These are phyloP conservation scores for Syzygium malaccense DNA, from an alignment of 441 rosid genomes.

Conservation along the genomic window DNA sequence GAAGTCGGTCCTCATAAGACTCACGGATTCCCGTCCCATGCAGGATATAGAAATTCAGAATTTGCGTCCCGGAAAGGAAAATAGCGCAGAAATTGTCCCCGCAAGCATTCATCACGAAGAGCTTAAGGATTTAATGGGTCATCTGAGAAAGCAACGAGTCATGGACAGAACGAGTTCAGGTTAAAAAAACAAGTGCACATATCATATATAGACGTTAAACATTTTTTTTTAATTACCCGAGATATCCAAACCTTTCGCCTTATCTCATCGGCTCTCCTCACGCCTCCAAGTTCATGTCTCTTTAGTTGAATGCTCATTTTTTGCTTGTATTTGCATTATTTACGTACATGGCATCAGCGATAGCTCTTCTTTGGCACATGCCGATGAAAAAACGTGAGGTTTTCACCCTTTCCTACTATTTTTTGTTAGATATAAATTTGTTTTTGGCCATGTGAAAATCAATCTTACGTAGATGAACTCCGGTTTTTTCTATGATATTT, in stretches of 20 bases:
- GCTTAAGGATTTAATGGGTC: neutral
- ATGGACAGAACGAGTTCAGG: neutral
- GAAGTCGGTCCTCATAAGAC: neutral
- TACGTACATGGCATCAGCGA: neutral
- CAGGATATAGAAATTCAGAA: slow-evolving; percentile 13
- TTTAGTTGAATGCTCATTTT: neutral
- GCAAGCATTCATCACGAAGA: neutral
- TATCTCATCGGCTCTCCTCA: neutral
- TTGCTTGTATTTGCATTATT: neutral
- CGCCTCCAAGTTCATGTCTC: neutral
- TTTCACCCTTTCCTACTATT: neutral
- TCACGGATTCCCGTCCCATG: neutral
- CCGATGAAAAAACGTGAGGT: neutral
- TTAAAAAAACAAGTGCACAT: neutral
- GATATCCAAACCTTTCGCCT: neutral
- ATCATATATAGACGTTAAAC: neutral
- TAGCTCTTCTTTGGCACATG: neutral
- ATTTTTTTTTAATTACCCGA: neutral
- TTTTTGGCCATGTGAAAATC: neutral
- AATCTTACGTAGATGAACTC: neutral
- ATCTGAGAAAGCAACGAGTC: neutral
- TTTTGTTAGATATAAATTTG: neutral
- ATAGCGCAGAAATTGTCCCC: neutral
- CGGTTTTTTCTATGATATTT: neutral
- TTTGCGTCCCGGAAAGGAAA: neutral